These are phyloP conservation scores for Entomortierella beljakovae DNA, from an alignment of 192 early-diverging fungal genomes.

Conservation along the genomic window DNA sequence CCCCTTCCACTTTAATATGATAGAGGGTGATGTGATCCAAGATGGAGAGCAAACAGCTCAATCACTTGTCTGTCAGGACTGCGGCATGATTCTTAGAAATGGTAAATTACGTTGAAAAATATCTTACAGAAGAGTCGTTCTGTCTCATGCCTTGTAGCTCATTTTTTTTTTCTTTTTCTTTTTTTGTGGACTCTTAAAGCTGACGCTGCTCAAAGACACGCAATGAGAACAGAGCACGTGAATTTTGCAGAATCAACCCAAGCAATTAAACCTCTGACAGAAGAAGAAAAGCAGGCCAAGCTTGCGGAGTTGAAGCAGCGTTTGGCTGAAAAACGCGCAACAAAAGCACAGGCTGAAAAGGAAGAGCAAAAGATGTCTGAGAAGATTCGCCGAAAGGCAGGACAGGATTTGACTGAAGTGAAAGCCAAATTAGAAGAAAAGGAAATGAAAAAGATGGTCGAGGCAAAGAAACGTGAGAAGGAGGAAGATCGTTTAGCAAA, in stretches of 20 bases:
- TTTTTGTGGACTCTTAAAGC: slow-evolving; percentile 45
- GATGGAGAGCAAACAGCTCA: slow-evolving; percentile 83
- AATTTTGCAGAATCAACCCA: slow-evolving; percentile 84
- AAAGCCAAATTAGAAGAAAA: slow-evolving; percentile 77
- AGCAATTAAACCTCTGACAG: slow-evolving; percentile 82
- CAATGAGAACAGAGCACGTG: slow-evolving; percentile 74
- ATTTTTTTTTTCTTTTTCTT: background rate
- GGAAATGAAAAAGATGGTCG: slow-evolving; percentile 80
- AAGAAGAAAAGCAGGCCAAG: slow-evolving; percentile 82
- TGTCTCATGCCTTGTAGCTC: background rate
- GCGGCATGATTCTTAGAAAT: slow-evolving; percentile 81
- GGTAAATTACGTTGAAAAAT: slow-evolving; percentile 59
- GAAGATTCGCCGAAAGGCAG: slow-evolving; percentile 77
- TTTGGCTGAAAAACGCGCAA: slow-evolving; percentile 73
- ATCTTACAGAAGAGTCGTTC: background rate
- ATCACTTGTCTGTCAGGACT: slow-evolving; percentile 85
- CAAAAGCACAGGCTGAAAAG: slow-evolving; percentile 66
- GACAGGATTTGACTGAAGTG: slow-evolving; percentile 75
- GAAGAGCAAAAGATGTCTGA: slow-evolving; percentile 80
- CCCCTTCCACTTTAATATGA: slow-evolving; percentile 4
- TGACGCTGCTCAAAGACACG: slow-evolving; percentile 81
- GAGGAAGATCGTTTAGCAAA: slow-evolving; percentile 80
- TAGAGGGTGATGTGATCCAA: slow-evolving; percentile 71
- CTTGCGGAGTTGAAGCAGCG: slow-evolving; percentile 74
- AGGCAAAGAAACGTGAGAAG: slow-evolving; percentile 80